A percentile compares a stretch with the other conserved stretches of the same genome.
phyloP scores from a whole-genome alignment of 2,329 filamentous ascomycete species.

The Myriangium duriaei region DNA sequence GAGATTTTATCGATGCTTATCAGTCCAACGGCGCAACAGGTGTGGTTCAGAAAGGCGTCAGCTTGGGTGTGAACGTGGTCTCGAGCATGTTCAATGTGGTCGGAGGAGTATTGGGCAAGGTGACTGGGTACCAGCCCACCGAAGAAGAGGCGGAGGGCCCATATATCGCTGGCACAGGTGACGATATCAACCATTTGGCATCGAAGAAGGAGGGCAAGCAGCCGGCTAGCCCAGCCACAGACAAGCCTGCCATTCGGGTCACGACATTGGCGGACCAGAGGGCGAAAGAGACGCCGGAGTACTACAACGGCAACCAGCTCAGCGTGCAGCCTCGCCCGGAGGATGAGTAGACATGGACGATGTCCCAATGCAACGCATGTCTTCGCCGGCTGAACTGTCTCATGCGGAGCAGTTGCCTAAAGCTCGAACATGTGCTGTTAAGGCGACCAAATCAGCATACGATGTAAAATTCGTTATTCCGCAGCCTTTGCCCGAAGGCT shows the following conservation, averaged over 20 bases:
- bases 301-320: constrained; percentile 89
- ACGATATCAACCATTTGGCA: constrained; percentile 13
- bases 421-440: too few species aligned
- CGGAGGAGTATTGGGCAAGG: constrained; percentile 20
- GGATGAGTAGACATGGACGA: constrained; percentile 10
- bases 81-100: constrained; percentile 23
- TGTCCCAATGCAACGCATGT: too few species aligned
- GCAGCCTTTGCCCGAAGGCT: too few species aligned
- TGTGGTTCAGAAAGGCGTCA: constrained; percentile 17
- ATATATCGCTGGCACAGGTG: constrained; percentile 19
- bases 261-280: constrained; percentile 35
- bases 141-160: constrained; percentile 10
- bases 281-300: constrained; percentile 44
- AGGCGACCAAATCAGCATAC: too few species aligned
- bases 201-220: constrained; percentile 15
- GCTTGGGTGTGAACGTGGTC: constrained; percentile 25
- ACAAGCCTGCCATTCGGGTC: constrained; percentile 26
- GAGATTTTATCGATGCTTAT: constrained; percentile 49
- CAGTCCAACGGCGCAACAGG: constrained; percentile 22
- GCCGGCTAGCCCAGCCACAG: constrained; percentile 10
- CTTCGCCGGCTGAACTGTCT: too few species aligned
- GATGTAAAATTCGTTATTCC: too few species aligned
- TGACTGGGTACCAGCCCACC: constrained; percentile 13
- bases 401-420: too few species aligned
- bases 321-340: constrained; percentile 26